Percentiles rank a stretch among this genome's conserved stretches.
Evolutionary conservation across 306 rosid genomes (phyloP).

Genomic region (Malus orientalis): DNA sequence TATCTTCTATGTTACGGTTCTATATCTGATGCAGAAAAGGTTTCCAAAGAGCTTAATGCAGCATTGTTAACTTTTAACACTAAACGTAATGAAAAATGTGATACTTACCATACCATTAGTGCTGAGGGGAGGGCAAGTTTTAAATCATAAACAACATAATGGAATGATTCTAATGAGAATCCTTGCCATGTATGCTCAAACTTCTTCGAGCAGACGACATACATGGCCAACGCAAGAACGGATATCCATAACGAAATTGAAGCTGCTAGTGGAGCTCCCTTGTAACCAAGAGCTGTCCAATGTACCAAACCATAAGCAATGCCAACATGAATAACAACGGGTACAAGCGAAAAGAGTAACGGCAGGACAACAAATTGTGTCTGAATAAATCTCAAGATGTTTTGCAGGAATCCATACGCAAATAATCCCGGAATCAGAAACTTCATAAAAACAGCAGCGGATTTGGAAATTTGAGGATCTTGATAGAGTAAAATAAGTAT

Average conservation of each 20-base stretch:
- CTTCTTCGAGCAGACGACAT: slow-evolving; percentile 37
- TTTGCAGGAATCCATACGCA: slow-evolving; percentile 60
- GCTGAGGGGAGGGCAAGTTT: slow-evolving; percentile 79
- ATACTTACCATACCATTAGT: slow-evolving; percentile 71
- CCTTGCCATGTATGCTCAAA: slow-evolving; percentile 67
- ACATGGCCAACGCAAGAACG: slow-evolving; percentile 22
- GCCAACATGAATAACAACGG: slow-evolving; percentile 38
- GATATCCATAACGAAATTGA: slow-evolving; percentile 65
- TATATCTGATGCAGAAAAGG: too few species aligned
- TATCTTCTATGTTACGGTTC: not conserved
- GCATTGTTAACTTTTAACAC: not conserved
- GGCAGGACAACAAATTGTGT: slow-evolving; percentile 15
- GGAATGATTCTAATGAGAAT: slow-evolving; percentile 46
- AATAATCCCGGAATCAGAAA: slow-evolving; percentile 56
- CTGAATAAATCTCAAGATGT: slow-evolving; percentile 60
- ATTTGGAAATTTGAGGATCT: slow-evolving; percentile 40
- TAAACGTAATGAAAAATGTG: not conserved
- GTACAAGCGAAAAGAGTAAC: slow-evolving; percentile 24
- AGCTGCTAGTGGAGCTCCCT: slow-evolving; percentile 62
- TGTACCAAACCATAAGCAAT: slow-evolving; percentile 51
- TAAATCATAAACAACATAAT: slow-evolving; percentile 33
- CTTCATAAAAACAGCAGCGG: slow-evolving; percentile 50
- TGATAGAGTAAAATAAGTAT: slow-evolving; percentile 57
- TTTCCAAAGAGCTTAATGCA: not conserved
- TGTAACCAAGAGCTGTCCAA: slow-evolving; percentile 36